phyloP scores from a whole-genome alignment of 495 filamentous ascomycete species.

The Bacidia gigantensis region DNA sequence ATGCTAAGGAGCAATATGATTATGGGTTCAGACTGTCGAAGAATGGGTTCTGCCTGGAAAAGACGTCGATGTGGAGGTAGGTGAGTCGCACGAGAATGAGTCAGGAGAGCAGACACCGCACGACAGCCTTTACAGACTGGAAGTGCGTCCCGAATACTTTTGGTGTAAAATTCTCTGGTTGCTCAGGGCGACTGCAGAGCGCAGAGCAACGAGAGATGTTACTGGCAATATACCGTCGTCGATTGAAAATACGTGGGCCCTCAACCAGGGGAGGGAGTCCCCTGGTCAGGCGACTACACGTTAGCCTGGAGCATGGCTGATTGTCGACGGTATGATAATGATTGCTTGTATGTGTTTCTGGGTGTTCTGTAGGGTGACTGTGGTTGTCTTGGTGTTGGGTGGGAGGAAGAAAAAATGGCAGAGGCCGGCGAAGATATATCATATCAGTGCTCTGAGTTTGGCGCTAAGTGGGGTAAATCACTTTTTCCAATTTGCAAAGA shows the following conservation, averaged over 20 bases:
- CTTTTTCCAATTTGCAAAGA: no score
- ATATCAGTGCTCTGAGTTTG: not conserved
- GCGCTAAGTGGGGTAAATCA: not conserved
- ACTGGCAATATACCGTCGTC: not conserved
- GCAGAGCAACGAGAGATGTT: not conserved
- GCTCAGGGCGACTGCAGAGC: not conserved
- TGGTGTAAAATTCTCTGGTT: not conserved
- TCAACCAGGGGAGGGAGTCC: not conserved
- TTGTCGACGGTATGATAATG: slow-evolving; percentile 63
- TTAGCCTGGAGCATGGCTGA: slow-evolving; percentile 67
- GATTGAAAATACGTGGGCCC: not conserved
- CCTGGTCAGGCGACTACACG: slow-evolving; percentile 34
- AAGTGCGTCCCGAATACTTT: slow-evolving; percentile 16
- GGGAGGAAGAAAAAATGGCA: slow-evolving; percentile 24
- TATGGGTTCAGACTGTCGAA: no score
- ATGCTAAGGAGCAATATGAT: no score
- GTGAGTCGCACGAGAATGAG: not conserved
- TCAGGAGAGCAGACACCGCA: not conserved
- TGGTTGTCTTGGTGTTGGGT: slow-evolving; percentile 47
- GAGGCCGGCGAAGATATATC: slow-evolving; percentile 4
- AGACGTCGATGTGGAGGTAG: not conserved
- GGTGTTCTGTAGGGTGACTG: slow-evolving; percentile 42
- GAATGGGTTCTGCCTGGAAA: no score
- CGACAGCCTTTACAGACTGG: not conserved
- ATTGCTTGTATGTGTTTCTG: slow-evolving; percentile 26